A percentile compares a stretch with the other conserved stretches of the same genome.
Conservation (phyloP, 768 basidiomycete species). For the Trametes cingulata region DNA sequence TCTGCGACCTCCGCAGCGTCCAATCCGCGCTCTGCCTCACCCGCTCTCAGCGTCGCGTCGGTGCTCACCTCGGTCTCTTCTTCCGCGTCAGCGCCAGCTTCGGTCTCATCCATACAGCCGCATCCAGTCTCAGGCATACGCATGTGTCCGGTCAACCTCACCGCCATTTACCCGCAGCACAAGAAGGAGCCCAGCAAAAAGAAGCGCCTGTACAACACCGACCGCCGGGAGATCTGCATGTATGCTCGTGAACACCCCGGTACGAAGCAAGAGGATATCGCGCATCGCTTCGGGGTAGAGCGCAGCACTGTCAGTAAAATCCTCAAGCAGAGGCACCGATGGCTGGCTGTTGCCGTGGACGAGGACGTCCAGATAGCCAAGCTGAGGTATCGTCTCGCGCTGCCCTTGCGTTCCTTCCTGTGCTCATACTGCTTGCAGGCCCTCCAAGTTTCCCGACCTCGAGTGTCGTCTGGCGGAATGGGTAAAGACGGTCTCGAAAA, state of each 20-base stretch:
- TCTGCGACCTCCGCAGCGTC: slow-evolving; percentile 41
- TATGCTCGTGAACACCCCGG: slow-evolving; percentile 65
- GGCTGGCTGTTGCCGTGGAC: slow-evolving; percentile 69
- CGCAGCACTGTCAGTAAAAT: slow-evolving; percentile 95
- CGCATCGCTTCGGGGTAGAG: slow-evolving; percentile 72
- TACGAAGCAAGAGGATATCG: slow-evolving; percentile 84
- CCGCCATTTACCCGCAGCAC: slow-evolving; percentile 1
- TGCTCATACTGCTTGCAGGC: slow-evolving; percentile 42
- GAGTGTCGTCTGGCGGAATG: slow-evolving; percentile 64
- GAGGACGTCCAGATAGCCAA: slow-evolving; percentile 63
- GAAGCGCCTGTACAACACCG: slow-evolving; percentile 70
- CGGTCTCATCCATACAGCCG: slow-evolving; percentile 29
- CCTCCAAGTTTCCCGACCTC: slow-evolving; percentile 79
- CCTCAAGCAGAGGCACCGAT: slow-evolving; percentile 79
- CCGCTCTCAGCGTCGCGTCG: slow-evolving; percentile 58
- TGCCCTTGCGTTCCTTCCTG: neutral
- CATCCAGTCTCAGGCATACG: no score
- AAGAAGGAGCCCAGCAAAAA: slow-evolving; percentile 56
- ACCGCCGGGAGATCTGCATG: slow-evolving; percentile 74
- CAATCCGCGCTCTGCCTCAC: slow-evolving; percentile 58
- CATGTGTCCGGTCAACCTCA: no score
- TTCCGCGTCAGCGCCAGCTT: slow-evolving; percentile 29
- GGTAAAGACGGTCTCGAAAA: slow-evolving; percentile 55
- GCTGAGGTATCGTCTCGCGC: slow-evolving; percentile 51
- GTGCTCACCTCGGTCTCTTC: slow-evolving; percentile 55